Percentiles rank a stretch among this genome's conserved stretches.
phyloP scores from a whole-genome alignment of 768 basidiomycete species.

The Amanita muscaria region DNA sequence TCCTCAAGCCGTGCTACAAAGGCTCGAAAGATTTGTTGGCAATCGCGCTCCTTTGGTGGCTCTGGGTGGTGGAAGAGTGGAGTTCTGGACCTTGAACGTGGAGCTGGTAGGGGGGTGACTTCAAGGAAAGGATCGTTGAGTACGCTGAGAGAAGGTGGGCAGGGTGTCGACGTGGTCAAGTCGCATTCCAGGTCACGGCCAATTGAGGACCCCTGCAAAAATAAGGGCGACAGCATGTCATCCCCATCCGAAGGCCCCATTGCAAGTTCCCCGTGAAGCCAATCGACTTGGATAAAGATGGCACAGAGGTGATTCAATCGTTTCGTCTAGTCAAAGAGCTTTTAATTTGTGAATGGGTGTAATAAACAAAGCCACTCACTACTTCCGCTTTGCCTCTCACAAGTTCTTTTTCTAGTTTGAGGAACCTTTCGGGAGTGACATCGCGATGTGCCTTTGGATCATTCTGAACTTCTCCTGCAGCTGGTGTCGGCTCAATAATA shows the following conservation, averaged over 20 bases:
- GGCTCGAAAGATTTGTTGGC: constrained; percentile 49
- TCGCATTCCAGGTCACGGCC: constrained; percentile 13
- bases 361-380: constrained; percentile 37
- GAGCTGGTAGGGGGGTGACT: constrained; percentile 43
- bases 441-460: constrained; percentile 45
- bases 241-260: constrained; percentile 52
- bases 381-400: constrained; percentile 82
- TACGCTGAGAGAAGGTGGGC: constrained; percentile 27
- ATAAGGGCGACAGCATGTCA: constrained; percentile 20
- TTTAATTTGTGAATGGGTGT: not conserved
- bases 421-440: constrained; percentile 74
- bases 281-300: constrained; percentile 70
- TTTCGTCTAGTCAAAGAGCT: constrained; percentile 39
- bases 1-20: constrained; percentile 60
- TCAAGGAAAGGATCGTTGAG: constrained; percentile 40
- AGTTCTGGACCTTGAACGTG: constrained; percentile 27
- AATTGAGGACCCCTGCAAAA: constrained; percentile 20
- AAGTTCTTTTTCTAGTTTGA: constrained; percentile 75
- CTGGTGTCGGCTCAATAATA: constrained; percentile 38
- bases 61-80: constrained; percentile 31
- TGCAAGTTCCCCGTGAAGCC: constrained; percentile 77
- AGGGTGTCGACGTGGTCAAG: constrained; percentile 24
- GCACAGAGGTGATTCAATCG: constrained; percentile 56
- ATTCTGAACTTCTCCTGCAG: constrained; percentile 29
- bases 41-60: constrained; percentile 32